Percentiles rank a stretch among this genome's conserved stretches.
These are phyloP conservation scores for Annulohypoxylon bovei DNA, from an alignment of 495 filamentous ascomycete species.

Conservation along the genomic window DNA sequence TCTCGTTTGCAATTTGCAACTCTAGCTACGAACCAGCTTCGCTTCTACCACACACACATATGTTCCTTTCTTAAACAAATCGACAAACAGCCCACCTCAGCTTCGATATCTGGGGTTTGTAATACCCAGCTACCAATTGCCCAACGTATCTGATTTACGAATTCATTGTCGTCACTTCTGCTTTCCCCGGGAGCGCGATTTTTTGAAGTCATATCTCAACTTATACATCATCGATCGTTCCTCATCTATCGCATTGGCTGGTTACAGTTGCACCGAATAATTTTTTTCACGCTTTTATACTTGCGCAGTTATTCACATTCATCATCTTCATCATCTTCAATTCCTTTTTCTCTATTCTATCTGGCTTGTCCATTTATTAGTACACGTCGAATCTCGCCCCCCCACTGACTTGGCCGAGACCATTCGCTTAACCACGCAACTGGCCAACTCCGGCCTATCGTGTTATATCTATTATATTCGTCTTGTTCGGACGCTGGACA, in stretches of 20 bases:
- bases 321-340: slow-evolving; percentile 3
- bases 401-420: slow-evolving; percentile 28
- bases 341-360: slow-evolving; percentile 3
- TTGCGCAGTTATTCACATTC: background rate
- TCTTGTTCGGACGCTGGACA: slow-evolving; percentile 36
- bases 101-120: slow-evolving; percentile 17
- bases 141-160: background rate
- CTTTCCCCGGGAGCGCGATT: background rate
- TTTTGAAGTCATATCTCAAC: background rate
- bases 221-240: slow-evolving; percentile 1
- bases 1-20: slow-evolving; percentile 22
- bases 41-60: slow-evolving; percentile 27
- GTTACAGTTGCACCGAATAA: background rate
- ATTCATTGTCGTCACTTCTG: background rate
- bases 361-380: slow-evolving; percentile 8
- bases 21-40: slow-evolving; percentile 26
- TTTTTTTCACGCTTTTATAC: background rate
- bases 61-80: slow-evolving; percentile 1
- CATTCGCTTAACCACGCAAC: slow-evolving; percentile 21
- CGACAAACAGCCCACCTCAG: slow-evolving; percentile 28
- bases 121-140: background rate
- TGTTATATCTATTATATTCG: slow-evolving; percentile 28
- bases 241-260: background rate
- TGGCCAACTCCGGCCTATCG: slow-evolving; percentile 3
- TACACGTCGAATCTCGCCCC: slow-evolving; percentile 26